Base-by-base conservation (phyloP, 2,329 filamentous ascomycete species). In the Nannizziopsis barbatae region DNA sequence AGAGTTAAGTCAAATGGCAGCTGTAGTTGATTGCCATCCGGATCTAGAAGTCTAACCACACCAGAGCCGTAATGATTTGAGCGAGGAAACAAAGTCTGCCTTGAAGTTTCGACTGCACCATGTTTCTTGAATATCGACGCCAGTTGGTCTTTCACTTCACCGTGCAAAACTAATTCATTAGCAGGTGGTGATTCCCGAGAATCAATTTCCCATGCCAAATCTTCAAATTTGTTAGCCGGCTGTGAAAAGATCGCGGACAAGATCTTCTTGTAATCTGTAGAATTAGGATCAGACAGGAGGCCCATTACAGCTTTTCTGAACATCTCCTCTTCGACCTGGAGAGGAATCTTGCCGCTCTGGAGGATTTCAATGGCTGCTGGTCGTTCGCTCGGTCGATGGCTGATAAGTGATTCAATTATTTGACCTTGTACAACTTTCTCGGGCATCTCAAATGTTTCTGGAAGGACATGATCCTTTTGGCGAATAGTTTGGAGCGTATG, bases 1-100 rank as follows among this genome's bases (percentile, higher is more conserved):
- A 96, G 74, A 1, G 88, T 95, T 17, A 96, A 71, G 63, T 98
- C 92, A 58, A 86, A 95, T 0, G 92, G 92, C n/a, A 98, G 70
- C 62, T 98, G 92, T 6, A 96, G 73, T 1, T 95, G 73, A n/a
- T 84, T 90, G 2, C 90, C 92, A 52, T 82, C 85, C 1, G 80
- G 74, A 62, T 95, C 87, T 20, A 98, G 72, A 11, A 96, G 68
- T 52, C 86, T 83, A 12, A 93, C 84, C 11, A 84, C 82, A 56
- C 85, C 85, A 61, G 66, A 72, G 27, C 74, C 71, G 60, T 95
- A 95, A 60, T 90, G 81, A 8, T 77, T 74, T 0, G 89, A 94
- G 39, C 83, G 77, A 1, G 92, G 92, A 53, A 96, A 87, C 2
- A 96, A 71, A 27, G 79, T 75, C 54, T 81, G 83, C 47, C 87